Evolutionary conservation across 2,329 filamentous ascomycete species (phyloP), one percentile per base, ranked within the genome.

Genomic region (Aspergillus uvarum): DNA sequence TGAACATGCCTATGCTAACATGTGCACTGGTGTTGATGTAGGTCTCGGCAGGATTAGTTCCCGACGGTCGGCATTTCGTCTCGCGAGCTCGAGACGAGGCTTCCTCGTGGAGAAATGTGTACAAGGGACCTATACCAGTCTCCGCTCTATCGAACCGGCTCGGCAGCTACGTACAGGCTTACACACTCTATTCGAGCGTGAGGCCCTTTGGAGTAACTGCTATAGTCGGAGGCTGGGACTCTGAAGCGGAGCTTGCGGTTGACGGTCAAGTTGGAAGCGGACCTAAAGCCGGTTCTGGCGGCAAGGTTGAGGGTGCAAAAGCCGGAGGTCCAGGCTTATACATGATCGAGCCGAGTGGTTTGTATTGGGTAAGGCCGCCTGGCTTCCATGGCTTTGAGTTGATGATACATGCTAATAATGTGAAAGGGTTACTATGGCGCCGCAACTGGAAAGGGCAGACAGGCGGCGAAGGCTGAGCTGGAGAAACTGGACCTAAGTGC

Each of bases 281-380:
- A 22, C 94, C 94, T 52, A 81, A 81, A 48, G 84, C 85, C 59
- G 94, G 94, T 60, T 87, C 91, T 24, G 94, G 94, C 65, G 94
- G 94, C 72, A 96, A 95, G 81, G 84, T 88, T 48, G 79, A 86
- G 62, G 86, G 87, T 71, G 88, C 87, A 72, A 89, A 87, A 76
- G 87, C 92, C 75, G 95, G 95, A 68, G 95, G 94, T 1, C 95
- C 95, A 22, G 93, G 88, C 64, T 86, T 99, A 63, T 99, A 97
- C 85, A 99, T 99, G 95, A 94, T 99, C 69, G 95, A 99, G 82
- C 95, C 95, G 47, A 96, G 92, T 72, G 95, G 95, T 58, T 81
- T 94, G 68, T 98, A 96, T 83, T 99, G 95, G 95, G 85, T 87
- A 81, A 47, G 44, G 8, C 24, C 48, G 29, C 31, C n/a, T 35